Conservation (phyloP, 108 stramenopile genomes). For the Skeletonema tropicum region DNA sequence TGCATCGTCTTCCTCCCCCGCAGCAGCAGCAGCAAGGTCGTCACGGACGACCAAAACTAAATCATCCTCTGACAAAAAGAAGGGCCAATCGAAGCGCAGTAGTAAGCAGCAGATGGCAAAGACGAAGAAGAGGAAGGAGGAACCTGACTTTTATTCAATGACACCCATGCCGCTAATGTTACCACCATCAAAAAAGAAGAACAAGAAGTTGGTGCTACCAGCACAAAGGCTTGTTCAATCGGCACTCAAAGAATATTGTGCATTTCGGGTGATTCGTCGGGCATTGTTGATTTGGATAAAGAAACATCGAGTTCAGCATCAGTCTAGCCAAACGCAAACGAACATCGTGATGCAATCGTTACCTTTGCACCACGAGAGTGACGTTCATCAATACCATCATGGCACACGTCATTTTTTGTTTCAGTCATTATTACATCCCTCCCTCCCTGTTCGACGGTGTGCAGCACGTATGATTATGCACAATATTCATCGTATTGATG, state of each 20-base stretch:
- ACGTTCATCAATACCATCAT: slow-evolving; percentile 5
- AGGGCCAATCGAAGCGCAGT: neutral
- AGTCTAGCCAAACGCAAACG: neutral
- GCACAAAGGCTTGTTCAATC: slow-evolving; percentile 15
- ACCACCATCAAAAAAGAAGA: neutral
- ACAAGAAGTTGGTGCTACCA: slow-evolving; percentile 1
- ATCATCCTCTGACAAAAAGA: neutral
- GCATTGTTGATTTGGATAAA: slow-evolving; percentile 27
- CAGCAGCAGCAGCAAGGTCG: neutral
- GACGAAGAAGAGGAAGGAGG: neutral
- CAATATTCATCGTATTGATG: slow-evolving; percentile 14
- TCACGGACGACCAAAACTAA: neutral
- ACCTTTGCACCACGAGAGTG: neutral
- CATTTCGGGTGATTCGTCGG: slow-evolving; percentile 17
- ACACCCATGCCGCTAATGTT: slow-evolving; percentile 13
- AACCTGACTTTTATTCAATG: slow-evolving; percentile 14
- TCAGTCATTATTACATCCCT: slow-evolving; percentile 38
- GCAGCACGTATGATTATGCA: slow-evolving; percentile 33
- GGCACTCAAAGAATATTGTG: slow-evolving; percentile 33
- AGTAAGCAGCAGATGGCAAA: neutral
- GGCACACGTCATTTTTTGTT: slow-evolving; percentile 47
- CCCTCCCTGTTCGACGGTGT: slow-evolving; percentile 23
- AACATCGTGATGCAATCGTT: neutral
- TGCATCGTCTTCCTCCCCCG: neutral
- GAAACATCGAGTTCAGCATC: neutral